Base-by-base conservation (phyloP, 2,329 filamentous ascomycete genomes). In the Venturia nashicola region DNA sequence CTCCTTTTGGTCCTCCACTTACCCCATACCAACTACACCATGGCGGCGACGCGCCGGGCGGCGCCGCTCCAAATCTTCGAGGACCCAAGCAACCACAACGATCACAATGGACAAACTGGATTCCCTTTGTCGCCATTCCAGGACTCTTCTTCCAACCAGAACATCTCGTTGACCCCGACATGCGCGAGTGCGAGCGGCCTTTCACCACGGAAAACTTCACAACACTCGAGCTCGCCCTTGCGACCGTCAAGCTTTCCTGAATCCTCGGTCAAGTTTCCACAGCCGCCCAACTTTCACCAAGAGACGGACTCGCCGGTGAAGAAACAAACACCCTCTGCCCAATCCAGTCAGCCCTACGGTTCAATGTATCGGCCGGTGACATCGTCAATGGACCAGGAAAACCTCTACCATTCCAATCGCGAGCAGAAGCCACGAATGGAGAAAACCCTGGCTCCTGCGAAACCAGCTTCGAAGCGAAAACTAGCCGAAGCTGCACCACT, bases 271-370 rank as follows among this genome's bases (percentile, higher is more conserved):
- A 78, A 82, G 51, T 86, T 91, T 77, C 83, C 85, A 60, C 87
- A 87, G 40, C 88, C 88, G 1, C 74, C 77, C 63, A 77, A 78
- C 66, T 77, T 80, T 64, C 73, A 73, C 23, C 81, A 82, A 69
- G 76, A 76, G 43, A 88, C 87, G 43, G 88, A 90, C 74, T 88
- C 86, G 36, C 82, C 87, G 64, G 78, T 83, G 70, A 91, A 91
- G 80, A 88, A 84, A 72, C 76, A 57, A 36, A 34, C 27, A 36
- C 14, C 8, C 8, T 12, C 51, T 7, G 36, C 59, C 20, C 42
- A 27, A 43, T 63, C 64, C 11, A 67, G 69, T 23, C 69, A 69
- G 46, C 54, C 68, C n/a, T 69, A 70, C 32, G 32, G 27, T 16
- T 36, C 51, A n/a, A n/a, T 36, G 14, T 36, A 57, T 12, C 44